phyloP scores from a whole-genome alignment of 2,329 filamentous ascomycete genomes.

The Claviceps humidiphila region DNA sequence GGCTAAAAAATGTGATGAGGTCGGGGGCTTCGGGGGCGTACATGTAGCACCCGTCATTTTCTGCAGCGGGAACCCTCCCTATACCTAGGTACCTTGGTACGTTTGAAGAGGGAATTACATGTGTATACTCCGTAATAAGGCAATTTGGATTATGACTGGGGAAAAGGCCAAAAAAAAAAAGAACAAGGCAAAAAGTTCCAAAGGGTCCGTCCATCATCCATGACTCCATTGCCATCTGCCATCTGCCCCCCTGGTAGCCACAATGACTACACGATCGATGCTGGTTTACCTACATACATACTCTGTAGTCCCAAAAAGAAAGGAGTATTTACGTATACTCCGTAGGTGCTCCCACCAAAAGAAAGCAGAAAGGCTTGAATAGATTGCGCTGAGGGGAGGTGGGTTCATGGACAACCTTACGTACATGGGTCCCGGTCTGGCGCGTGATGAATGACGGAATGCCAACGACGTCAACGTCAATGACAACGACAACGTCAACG shows the following conservation, averaged over 20 bases:
- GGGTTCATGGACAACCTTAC: neutral
- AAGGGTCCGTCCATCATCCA: neutral
- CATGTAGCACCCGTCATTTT: neutral
- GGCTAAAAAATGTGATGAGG: neutral
- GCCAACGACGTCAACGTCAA: too few relatives aligned
- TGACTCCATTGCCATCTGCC: neutral
- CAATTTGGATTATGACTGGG: too few relatives aligned
- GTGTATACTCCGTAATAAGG: too few relatives aligned
- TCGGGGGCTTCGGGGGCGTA: neutral
- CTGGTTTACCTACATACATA: neutral
- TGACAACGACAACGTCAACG: too few relatives aligned
- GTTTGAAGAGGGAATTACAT: neutral
- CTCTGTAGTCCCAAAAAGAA: neutral
- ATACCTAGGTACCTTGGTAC: neutral
- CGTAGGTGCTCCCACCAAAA: too few relatives aligned
- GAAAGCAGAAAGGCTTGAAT: neutral
- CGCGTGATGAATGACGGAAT: too few relatives aligned
- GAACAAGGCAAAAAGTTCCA: neutral
- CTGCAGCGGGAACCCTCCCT: neutral
- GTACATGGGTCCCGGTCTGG: too few relatives aligned
- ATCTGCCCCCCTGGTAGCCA: neutral
- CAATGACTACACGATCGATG: neutral
- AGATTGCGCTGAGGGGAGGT: neutral
- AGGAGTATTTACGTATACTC: neutral
- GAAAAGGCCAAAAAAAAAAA: neutral